Percentiles rank a stretch among this genome's conserved stretches.
Conservation (phyloP, 768 basidiomycete genomes). For the Suillus americanus region DNA sequence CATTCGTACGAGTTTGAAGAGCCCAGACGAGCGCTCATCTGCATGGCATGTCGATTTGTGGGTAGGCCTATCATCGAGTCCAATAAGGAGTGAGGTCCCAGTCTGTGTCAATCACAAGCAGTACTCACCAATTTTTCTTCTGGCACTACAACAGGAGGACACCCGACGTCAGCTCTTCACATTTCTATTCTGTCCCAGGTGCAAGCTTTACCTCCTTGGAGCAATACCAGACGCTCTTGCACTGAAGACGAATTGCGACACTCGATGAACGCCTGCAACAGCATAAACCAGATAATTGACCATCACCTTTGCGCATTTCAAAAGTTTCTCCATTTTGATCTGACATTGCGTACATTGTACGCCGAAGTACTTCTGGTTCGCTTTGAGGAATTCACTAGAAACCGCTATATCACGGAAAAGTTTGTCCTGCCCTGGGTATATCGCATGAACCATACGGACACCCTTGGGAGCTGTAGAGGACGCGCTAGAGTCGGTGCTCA, state of each 20-base stretch:
- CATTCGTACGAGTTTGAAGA: slow-evolving; percentile 14
- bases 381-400: not conserved
- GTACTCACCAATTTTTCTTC: slow-evolving; percentile 16
- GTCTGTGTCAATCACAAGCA: not conserved
- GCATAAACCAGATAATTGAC: not conserved
- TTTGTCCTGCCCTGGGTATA: not conserved
- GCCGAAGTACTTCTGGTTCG: not conserved
- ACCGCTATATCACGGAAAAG: not conserved
- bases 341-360: slow-evolving; percentile 15
- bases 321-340: slow-evolving; percentile 4
- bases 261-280: not conserved
- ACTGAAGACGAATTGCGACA: slow-evolving; percentile 1
- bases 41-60: slow-evolving; percentile 14
- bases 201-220: slow-evolving; percentile 10
- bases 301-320: slow-evolving; percentile 14
- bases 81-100: not conserved
- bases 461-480: not conserved
- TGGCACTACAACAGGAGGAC: slow-evolving; percentile 9
- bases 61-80: slow-evolving; percentile 9
- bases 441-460: not conserved
- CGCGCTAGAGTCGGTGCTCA: not conserved
- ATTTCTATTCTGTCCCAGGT: no score
- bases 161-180: not conserved
- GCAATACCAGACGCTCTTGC: slow-evolving; percentile 22
- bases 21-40: slow-evolving; percentile 15